Base-by-base conservation (phyloP, 139 green algal genomes). In the Chlorella ohadii region DNA sequence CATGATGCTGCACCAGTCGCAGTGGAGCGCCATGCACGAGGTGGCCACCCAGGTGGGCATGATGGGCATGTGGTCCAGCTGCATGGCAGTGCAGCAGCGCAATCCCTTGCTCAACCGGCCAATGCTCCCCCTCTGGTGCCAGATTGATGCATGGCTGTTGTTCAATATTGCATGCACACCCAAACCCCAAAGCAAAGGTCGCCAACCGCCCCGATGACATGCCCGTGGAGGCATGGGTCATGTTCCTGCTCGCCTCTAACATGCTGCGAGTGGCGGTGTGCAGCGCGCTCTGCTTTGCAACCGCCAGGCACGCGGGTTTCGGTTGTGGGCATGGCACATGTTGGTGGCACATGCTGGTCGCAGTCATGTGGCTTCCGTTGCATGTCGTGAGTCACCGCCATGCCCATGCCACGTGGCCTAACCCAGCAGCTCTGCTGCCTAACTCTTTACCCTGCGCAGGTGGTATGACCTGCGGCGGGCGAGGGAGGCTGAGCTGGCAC, bases 221-320 rank as follows among this genome's bases (percentile, higher is more conserved):
- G 57, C 36, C 76, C 0, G 16, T 28, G 0, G 76, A 82, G 76
- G 76, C 76, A 0, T 82, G 76, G 76, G 25, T 59, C 12, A 25
- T 66, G 36, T 17, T 31, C 33, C 56, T 82, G 56, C 22, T 57
- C 4, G 76, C 59, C 36, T 25, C 25, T 36, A 71, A 82, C 16
- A 28, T 59, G 34, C 20, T 51, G 17, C 38, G 59, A 7, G 57
- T 82, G 76, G 76, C 76, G 36, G 59, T 47, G 2, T 82, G 76
- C 57, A 38, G 31, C 1, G 36, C 36, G 4, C 76, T 82, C 1
- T 56, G 59, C 36, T 56, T 72, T 19, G 76, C 16, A 11, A 31
- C 76, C 27, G 76, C 76, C 57, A 82, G 76, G 76, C 39, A n/a
- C 31, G 66, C 19, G 12, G 34, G 16, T 33, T n/a, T n/a, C n/a